Evolutionary conservation across 2,329 filamentous ascomycete genomes (phyloP), one percentile per base, ranked within the genome.

Genomic region (Lachnellula hyalina): DNA sequence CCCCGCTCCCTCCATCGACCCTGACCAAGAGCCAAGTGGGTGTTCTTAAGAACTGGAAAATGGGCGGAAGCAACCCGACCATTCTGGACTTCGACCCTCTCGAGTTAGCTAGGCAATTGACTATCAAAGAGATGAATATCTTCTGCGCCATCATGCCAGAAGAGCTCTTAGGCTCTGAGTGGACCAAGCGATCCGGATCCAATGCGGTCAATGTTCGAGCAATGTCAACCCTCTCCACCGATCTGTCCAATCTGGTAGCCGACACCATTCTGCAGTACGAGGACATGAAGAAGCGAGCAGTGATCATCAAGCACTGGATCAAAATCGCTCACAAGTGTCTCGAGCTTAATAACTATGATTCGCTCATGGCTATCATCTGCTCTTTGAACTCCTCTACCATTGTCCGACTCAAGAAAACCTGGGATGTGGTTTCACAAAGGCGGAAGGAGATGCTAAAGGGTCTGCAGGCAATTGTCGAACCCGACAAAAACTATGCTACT

Each of bases 271-370:
- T 99, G 14, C 84, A 89, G 53, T 81, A 90, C 54, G 81, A 89
- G n/a, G 94, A 97, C 69, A 85, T 87, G 25, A 97, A 97, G 81
- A 96, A 93, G 75, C 84, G 94, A 25, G 93, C 94, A 0, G 75
- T 82, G 1, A 83, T 91, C 51, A 94, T 99, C 74, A 97, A 99
- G 75, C 92, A 97, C 65, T 99, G 94, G 94, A 89, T 96, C 70
- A 99, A 97, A 77, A 85, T 97, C 63, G 90, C 90, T 0, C 81
- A 87, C 64, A 89, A 89, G 65, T 96, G 90, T 62, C 77, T 95
- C 5, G 89, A 94, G 66, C 80, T 97, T 25, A 87, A 94, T 74
- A 99, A 99, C 74, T 99, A 96, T 65, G 93, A 99, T 68, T 90
- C 90, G 0, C 75, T 99, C 11, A 96, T 97, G 91, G 91, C 94